Evolutionary conservation across 2,329 filamentous ascomycete genomes (phyloP).

Genomic region (Aspergillus sp.): DNA sequence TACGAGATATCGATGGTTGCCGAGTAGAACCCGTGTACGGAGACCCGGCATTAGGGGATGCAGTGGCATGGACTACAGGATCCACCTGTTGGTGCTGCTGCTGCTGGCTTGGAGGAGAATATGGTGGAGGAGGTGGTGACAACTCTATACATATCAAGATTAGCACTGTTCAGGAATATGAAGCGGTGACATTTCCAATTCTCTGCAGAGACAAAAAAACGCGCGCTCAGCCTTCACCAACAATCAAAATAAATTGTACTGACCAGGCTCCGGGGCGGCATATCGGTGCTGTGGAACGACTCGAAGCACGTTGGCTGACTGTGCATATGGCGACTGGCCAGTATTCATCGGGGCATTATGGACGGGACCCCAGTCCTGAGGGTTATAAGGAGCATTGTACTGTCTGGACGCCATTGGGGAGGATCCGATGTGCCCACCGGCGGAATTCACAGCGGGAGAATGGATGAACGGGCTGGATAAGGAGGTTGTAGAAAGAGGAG

Average conservation of each 20-base stretch:
- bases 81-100: conserved; percentile 17
- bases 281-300: conserved; percentile 26
- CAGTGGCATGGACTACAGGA: conserved; percentile 12
- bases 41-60: conserved; percentile 18
- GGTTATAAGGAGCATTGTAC: conserved; percentile 49
- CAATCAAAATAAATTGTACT: conserved; percentile 14
- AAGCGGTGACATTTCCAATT: background rate
- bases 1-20: conserved; percentile 25
- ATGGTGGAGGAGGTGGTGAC: conserved; percentile 40
- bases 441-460: conserved; percentile 39
- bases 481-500: conserved; percentile 45
- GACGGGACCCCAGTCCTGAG: conserved; percentile 49
- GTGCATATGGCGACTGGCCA: conserved; percentile 29
- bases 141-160: conserved; percentile 26
- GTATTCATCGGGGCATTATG: conserved; percentile 26
- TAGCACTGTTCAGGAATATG: background rate
- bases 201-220: background rate
- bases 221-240: background rate
- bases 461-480: conserved; percentile 46
- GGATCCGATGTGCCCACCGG: conserved; percentile 34
- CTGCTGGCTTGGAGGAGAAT: conserved; percentile 36
- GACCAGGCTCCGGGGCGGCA: conserved; percentile 32
- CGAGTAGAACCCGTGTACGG: conserved; percentile 22
- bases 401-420: conserved; percentile 47
- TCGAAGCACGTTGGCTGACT: conserved; percentile 29